phyloP scores from a whole-genome alignment of 371 early-diverging fungal species.

The Apophysomyces trapeziformis region DNA sequence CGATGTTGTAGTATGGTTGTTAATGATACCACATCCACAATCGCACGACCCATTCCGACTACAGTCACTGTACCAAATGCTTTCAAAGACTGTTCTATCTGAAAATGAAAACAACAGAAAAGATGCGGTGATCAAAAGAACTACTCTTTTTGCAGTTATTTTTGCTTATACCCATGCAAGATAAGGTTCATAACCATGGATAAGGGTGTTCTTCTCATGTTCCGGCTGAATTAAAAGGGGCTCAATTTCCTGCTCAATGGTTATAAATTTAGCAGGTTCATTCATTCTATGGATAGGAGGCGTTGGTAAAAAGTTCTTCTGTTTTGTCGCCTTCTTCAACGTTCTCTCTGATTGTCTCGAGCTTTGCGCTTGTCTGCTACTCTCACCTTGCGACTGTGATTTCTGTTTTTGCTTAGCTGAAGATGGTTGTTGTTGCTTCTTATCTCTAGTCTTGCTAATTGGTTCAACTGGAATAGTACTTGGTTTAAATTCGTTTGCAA shows the following conservation, averaged over 20 bases:
- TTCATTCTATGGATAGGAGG: conserved; percentile 10
- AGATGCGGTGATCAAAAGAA: background rate
- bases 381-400: background rate
- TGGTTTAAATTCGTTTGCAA: conserved; percentile 20
- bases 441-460: conserved; percentile 1
- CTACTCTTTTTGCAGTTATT: background rate
- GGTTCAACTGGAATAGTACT: background rate
- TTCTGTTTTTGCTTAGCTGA: background rate
- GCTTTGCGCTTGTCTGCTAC: background rate
- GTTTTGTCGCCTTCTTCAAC: background rate
- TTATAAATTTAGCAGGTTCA: conserved; percentile 34
- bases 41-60: conserved; percentile 47
- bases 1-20: conserved; percentile 42
- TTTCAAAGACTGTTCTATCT: conserved; percentile 39
- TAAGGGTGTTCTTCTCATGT: conserved; percentile 14
- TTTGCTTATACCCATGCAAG: conserved; percentile 38
- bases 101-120: background rate
- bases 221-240: conserved; percentile 26
- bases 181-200: conserved; percentile 49
- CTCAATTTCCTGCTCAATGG: conserved; percentile 43
- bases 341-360: background rate
- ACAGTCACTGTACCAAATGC: conserved; percentile 39
- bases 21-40: conserved; percentile 45
- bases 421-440: background rate
- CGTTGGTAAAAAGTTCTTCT: background rate